Conservation (phyloP, 805 yeast genomes). For the Candida andamanensis region DNA sequence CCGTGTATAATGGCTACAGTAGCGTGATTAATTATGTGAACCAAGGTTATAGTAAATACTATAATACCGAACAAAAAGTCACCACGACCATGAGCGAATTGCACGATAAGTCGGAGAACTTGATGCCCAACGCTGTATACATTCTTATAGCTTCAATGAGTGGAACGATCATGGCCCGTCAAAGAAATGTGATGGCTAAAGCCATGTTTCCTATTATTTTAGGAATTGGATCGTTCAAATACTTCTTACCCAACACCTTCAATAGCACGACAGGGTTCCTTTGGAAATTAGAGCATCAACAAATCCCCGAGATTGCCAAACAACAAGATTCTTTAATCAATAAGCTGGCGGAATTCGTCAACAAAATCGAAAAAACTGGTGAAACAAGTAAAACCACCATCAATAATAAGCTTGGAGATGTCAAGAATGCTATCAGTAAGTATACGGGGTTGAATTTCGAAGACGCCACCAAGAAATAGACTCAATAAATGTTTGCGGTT, state of each 20-base stretch:
- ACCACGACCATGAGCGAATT: conserved; percentile 58
- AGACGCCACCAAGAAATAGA: conserved; percentile 48
- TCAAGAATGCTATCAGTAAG: conserved; percentile 44
- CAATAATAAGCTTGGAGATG: conserved; percentile 29
- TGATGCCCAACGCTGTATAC: conserved; percentile 68
- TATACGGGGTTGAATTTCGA: conserved; percentile 67
- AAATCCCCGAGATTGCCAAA: conserved; percentile 59
- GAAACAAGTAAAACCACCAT: conserved; percentile 33
- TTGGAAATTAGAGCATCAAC: conserved; percentile 56
- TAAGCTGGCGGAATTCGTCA: conserved; percentile 41
- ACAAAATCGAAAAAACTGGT: conserved; percentile 40
- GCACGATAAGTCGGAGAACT: conserved; percentile 60
- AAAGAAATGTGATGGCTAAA: conserved; percentile 53
- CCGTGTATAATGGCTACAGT: conserved; percentile 19
- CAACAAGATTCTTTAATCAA: conserved; percentile 50
- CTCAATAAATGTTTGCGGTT: no score
- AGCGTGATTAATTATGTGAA: conserved; percentile 32
- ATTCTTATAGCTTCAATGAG: conserved; percentile 63
- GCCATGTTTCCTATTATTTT: conserved; percentile 52
- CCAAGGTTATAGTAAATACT: conserved; percentile 44
- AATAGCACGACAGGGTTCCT: conserved; percentile 51
- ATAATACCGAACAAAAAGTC: conserved; percentile 57
- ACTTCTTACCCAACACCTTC: conserved; percentile 71
- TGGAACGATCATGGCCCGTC: conserved; percentile 71
- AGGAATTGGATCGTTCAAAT: conserved; percentile 60